A percentile compares a stretch with the other conserved stretches of the same genome.
Conservation (phyloP, 495 filamentous ascomycete species). For the Aspergillus asperescens region DNA sequence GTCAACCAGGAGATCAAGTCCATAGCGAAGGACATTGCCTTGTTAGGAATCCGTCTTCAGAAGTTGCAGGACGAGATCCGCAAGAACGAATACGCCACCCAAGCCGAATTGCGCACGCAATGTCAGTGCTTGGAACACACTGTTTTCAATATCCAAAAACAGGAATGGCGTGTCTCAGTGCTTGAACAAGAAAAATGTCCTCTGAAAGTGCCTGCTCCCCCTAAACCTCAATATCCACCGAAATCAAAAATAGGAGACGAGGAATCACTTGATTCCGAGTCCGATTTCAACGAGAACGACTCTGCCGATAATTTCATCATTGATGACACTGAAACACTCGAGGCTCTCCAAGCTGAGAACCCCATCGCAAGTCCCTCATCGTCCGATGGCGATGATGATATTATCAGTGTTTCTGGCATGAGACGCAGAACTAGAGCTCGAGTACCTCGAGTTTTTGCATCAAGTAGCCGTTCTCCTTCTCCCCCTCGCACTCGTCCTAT, state of each 20-base stretch:
- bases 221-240: conserved; percentile 21
- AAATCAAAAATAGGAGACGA: conserved; percentile 34
- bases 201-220: conserved; percentile 31
- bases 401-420: conserved; percentile 22
- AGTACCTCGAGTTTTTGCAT: conserved; percentile 5
- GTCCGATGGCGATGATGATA: conserved; percentile 26
- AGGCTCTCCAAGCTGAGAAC: neutral
- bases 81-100: conserved; percentile 44
- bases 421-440: conserved; percentile 10
- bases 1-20: conserved; percentile 27
- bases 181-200: conserved; percentile 49
- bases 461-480: conserved; percentile 14
- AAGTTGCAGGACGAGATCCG: conserved; percentile 48
- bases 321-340: conserved; percentile 24
- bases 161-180: conserved; percentile 49
- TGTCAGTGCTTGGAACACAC: conserved; percentile 55
- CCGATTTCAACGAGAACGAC: conserved; percentile 31
- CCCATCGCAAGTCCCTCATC: conserved; percentile 8
- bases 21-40: conserved; percentile 20
- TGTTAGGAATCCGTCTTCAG: conserved; percentile 44
- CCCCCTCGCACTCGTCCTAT: neutral
- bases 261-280: conserved; percentile 31
- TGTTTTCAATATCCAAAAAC: conserved; percentile 52
- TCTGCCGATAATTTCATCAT: conserved; percentile 45
- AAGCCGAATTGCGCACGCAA: conserved; percentile 42